Evolutionary conservation across 306 rosid species (phyloP), one percentile per base, ranked within the genome.

Genomic region (Cucumis cinereus): DNA sequence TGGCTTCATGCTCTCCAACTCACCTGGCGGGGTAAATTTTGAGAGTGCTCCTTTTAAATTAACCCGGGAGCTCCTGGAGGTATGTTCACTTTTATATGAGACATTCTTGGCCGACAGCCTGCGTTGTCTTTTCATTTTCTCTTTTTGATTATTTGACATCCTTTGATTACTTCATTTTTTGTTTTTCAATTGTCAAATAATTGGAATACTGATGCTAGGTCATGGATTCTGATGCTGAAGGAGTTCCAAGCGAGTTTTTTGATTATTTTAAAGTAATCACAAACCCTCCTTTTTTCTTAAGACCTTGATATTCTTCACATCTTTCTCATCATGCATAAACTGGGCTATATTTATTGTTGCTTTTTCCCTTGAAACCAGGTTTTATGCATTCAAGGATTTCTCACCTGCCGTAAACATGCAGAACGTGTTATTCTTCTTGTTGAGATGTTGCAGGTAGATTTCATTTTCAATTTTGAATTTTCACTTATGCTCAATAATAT

Each of bases 201-300:
- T 61, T 60, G 82, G 81, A 52, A 74, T 74, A 55, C 26, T 85
- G 64, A 59, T 88, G 80, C 84, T 81, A 95, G 99, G 99, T 95
- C 59, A 95, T 95, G 99, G 99, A 95, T 83, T 95, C 99, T 61
- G 99, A 95, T 87, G 99, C 99, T 6, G 99, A 95, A 86, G 99
- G 99, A 56, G 83, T 92, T 87, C 99, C 99, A 17, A 92, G 99
- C 62, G 99, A 95, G 86, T 95, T 95, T 85, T 95, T 95, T 77
- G 99, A 95, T 88, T 95, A 95, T 85, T 95, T 90, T 87, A 95
- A 95, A 90, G 99, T 95, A 86, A 74, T 61, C 28, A 74, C 41
- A 64, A 58, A 64, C 70, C 15, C 17, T n/a, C 35, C 67, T 71
- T 83, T 10, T 69, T 10, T 49, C 28, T 26, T 22, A 10, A 17